phyloP scores from a whole-genome alignment of 495 filamentous ascomycete genomes.

The Podospora pseudopauciseta region DNA sequence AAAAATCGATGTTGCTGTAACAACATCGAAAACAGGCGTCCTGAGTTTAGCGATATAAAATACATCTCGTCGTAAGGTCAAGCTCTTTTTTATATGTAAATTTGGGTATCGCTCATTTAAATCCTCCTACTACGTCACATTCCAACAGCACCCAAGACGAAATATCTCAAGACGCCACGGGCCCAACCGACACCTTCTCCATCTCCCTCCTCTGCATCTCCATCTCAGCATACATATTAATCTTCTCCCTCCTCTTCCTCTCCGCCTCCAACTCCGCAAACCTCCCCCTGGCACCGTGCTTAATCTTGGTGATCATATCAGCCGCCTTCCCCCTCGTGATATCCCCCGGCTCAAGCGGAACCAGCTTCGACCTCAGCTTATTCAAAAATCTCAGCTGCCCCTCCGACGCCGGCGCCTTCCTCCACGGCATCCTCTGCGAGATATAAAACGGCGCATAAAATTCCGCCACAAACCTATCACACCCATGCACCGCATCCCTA shows the following conservation, averaged over 20 bases:
- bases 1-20: background rate
- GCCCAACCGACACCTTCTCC: conserved; percentile 65
- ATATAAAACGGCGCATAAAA: conserved; percentile 61
- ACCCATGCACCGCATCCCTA: conserved; percentile 69
- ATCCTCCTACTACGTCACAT: background rate
- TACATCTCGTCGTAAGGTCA: background rate
- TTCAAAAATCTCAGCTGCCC: conserved; percentile 73
- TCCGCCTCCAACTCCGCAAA: conserved; percentile 54
- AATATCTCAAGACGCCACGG: conserved; percentile 28
- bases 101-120: background rate
- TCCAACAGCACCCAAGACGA: background rate
- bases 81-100: background rate
- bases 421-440: conserved; percentile 59
- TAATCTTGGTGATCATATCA: conserved; percentile 92
- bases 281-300: conserved; percentile 71
- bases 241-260: conserved; percentile 44
- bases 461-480: conserved; percentile 71
- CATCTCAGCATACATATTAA: conserved; percentile 39
- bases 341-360: conserved; percentile 50
- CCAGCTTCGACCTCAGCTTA: conserved; percentile 52
- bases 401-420: conserved; percentile 59
- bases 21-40: background rate
- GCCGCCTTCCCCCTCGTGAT: conserved; percentile 77
- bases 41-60: background rate
- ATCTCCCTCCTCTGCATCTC: conserved; percentile 41